A percentile compares a stretch with the other conserved stretches of the same genome.
phyloP scores from a whole-genome alignment of 805 yeast genomes.

The Candida andamanensis region DNA sequence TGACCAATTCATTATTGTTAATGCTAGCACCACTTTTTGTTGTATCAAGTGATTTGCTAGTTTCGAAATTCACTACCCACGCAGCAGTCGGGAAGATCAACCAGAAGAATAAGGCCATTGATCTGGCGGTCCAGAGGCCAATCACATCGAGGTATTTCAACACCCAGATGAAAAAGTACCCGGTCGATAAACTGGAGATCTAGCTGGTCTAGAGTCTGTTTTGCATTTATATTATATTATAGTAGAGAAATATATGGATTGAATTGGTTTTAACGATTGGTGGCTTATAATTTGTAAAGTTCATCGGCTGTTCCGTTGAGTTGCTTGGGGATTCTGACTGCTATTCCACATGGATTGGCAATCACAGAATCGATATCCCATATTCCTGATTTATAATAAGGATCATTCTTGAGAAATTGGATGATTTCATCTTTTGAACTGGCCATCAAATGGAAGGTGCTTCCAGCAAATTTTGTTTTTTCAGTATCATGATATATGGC shows the following conservation, averaged over 20 bases:
- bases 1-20: conserved; percentile 19
- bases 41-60: conserved; percentile 25
- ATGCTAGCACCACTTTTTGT: conserved; percentile 27
- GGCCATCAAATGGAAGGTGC: conserved; percentile 59
- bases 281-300: conserved; percentile 10
- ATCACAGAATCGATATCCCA: conserved; percentile 69
- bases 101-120: conserved; percentile 4
- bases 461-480: conserved; percentile 59
- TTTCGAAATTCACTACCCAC: conserved; percentile 18
- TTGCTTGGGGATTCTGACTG: conserved; percentile 29
- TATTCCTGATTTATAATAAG: conserved; percentile 59
- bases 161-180: conserved; percentile 11
- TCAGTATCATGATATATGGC: conserved; percentile 38
- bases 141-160: conserved; percentile 9
- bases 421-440: conserved; percentile 60
- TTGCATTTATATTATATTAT: neutral
- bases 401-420: conserved; percentile 58
- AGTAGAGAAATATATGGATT: neutral
- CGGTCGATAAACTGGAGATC: conserved; percentile 1
- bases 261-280: neutral
- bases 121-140: conserved; percentile 1
- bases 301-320: conserved; percentile 25
- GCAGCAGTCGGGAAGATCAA: conserved; percentile 13
- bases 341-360: conserved; percentile 48
- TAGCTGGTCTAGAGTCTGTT: neutral